Base-by-base conservation (phyloP, 805 yeast genomes). In the Torulaspora delbrueckii region DNA sequence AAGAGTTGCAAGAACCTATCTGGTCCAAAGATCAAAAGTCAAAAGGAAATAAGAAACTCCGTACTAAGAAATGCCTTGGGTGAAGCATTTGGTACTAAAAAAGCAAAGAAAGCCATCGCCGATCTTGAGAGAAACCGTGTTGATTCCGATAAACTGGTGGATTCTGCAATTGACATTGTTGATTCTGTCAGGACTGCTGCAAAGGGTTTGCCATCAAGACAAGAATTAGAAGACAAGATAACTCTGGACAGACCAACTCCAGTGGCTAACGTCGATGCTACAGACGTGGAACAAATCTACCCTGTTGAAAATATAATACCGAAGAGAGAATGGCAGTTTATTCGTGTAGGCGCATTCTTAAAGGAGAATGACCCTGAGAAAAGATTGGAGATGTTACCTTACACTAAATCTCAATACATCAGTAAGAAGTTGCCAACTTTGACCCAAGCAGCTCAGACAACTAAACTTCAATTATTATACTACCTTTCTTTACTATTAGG, bases 71-170 rank as follows among this genome's bases (percentile, higher is more conserved):
- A 79, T 46, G 84, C 87, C 1, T 75, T 93, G 60, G 99, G 99
- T 60, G 91, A 88, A 68, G 95, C 93, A 2, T 93, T 93, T 58
- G 99, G 99, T 75, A 91, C 99, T 47, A 90, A 86, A 71, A 90
- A 82, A 71, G 97, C 97, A 51, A 91, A 88, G 71, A 84, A 87
- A 57, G 95, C 95, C 28, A 85, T 93, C 59, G 71, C 78, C 42
- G 91, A 84, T 62, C 68, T 81, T 58, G 93, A 83, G 59, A 80
- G 84, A 65, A 93, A 93, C 69, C 76, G 85, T 57, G 82, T 93
- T 60, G 97, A 93, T 63, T 77, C 96, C 2, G 95, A 80, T 42
- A 78, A 81, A 65, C 76, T 93, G 54, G 84, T 77, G 45, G 84
- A 76, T 48, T 72, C 81, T 42, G 93, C 91, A 62, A 65, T 79